Evolutionary conservation across 768 basidiomycete species (phyloP).

Genomic region (Porphyrellus cyaneotinctus): DNA sequence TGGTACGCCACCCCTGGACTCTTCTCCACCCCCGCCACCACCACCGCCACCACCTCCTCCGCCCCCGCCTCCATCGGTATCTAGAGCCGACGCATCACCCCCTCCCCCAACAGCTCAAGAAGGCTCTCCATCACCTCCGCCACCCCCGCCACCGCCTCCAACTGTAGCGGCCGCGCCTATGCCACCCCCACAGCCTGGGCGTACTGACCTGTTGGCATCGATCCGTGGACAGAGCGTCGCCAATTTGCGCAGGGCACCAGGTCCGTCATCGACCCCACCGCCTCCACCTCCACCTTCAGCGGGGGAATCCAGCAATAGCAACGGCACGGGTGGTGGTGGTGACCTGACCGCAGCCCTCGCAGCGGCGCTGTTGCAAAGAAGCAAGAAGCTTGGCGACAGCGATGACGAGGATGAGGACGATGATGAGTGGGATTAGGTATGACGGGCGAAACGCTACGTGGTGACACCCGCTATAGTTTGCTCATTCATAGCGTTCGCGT

Average conservation of each 20-base stretch:
- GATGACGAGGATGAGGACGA: slow-evolving; percentile 77
- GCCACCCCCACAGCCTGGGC: slow-evolving; percentile 53
- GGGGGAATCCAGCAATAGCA: slow-evolving; percentile 32
- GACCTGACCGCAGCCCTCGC: slow-evolving; percentile 83
- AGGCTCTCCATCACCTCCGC: slow-evolving; percentile 31
- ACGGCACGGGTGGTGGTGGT: slow-evolving; percentile 44
- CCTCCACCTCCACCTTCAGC: slow-evolving; percentile 31
- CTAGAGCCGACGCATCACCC: slow-evolving; percentile 27
- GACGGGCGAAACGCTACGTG: too few species aligned
- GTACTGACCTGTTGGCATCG: slow-evolving; percentile 65
- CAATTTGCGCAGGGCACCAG: slow-evolving; percentile 55
- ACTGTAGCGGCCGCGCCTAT: slow-evolving; percentile 25
- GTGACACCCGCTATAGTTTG: too few species aligned
- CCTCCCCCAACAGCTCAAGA: slow-evolving; percentile 31
- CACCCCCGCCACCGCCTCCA: slow-evolving; percentile 40
- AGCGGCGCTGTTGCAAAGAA: slow-evolving; percentile 75
- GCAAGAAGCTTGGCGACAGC: slow-evolving; percentile 84
- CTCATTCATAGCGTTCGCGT: too few species aligned
- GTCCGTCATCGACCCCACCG: slow-evolving; percentile 31
- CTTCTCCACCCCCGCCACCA: slow-evolving; percentile 42
- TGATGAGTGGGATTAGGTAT: slow-evolving; percentile 52
- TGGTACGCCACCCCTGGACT: slow-evolving; percentile 29
- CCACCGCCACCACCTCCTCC: slow-evolving; percentile 22
- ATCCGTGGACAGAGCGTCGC: slow-evolving; percentile 81
- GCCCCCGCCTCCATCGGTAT: slow-evolving; percentile 30